Evolutionary conservation across 2,329 filamentous ascomycete species (phyloP).

Genomic region (Blumeria graminis): DNA sequence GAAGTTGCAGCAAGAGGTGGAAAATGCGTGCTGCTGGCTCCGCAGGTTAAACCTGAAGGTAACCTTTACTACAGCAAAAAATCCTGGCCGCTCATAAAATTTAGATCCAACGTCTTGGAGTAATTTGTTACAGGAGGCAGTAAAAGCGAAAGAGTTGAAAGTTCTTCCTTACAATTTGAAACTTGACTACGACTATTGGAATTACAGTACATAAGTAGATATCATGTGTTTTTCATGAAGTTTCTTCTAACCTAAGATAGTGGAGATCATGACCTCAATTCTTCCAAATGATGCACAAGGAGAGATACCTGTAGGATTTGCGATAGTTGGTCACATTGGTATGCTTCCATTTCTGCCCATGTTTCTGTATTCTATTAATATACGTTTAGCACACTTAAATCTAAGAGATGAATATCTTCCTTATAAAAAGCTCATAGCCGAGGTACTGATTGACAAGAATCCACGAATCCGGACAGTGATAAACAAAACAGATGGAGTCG

Average conservation of each 20-base stretch:
- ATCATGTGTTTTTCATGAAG: not conserved
- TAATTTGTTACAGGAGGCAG: conserved; percentile 38
- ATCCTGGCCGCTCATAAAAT: not conserved
- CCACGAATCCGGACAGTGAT: conserved; percentile 64
- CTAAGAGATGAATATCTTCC: conserved; percentile 60
- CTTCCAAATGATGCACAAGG: conserved; percentile 58
- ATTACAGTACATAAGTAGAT: conserved; percentile 32
- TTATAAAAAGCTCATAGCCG: conserved; percentile 66
- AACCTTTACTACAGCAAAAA: not conserved
- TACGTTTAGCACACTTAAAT: conserved; percentile 54
- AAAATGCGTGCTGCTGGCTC: conserved; percentile 36
- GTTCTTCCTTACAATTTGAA: conserved; percentile 53
- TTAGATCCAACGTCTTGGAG: conserved; percentile 59
- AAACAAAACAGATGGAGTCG: conserved; percentile 83
- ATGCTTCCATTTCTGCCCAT: conserved; percentile 5
- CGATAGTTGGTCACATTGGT: conserved; percentile 70
- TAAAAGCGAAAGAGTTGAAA: conserved; percentile 40
- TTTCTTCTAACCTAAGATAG: conserved; percentile 5
- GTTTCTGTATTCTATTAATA: conserved; percentile 8
- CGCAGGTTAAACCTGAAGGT: conserved; percentile 28
- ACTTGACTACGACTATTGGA: conserved; percentile 71
- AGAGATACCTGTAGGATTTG: conserved; percentile 69
- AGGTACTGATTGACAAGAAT: conserved; percentile 81
- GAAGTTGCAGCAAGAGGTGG: conserved; percentile 26
- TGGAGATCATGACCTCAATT: conserved; percentile 58